Percentiles rank a stretch among this genome's conserved stretches.
Conservation (phyloP, 768 basidiomycete species). For the Mycena olivaceomarginata region DNA sequence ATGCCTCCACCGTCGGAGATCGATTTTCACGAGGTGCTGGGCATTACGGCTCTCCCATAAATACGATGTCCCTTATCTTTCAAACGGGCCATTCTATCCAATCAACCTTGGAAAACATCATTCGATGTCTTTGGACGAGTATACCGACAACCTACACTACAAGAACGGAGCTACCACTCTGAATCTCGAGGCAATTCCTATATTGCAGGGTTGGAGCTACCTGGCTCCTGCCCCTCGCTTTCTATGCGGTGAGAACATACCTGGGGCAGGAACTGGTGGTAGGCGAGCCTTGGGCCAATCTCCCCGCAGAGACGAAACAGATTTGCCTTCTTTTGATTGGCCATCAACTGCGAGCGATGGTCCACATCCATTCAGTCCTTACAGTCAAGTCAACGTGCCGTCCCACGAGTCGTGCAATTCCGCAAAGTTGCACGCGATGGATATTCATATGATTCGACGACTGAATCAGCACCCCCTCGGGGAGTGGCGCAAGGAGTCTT, state of each 20-base stretch:
- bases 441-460: neutral
- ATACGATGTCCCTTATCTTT: conserved; percentile 17
- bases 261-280: neutral
- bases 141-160: too few species aligned
- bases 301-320: neutral
- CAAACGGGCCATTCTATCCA: conserved; percentile 8
- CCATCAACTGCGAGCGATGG: neutral
- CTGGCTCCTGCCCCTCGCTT: conserved; percentile 21
- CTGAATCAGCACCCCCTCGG: neutral
- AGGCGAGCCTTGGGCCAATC: neutral
- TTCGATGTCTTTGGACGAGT: too few species aligned
- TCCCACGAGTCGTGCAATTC: neutral
- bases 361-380: neutral
- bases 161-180: neutral
- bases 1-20: conserved; percentile 13
- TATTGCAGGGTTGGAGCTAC: neutral
- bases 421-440: too few species aligned
- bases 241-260: neutral
- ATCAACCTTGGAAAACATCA: neutral
- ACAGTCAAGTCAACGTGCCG: neutral
- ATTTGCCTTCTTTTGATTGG: neutral
- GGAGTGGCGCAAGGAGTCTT: neutral
- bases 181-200: neutral
- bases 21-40: neutral
- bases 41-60: conserved; percentile 22